phyloP scores from a whole-genome alignment of 441 rosid genomes.

The Viola pubescens region DNA sequence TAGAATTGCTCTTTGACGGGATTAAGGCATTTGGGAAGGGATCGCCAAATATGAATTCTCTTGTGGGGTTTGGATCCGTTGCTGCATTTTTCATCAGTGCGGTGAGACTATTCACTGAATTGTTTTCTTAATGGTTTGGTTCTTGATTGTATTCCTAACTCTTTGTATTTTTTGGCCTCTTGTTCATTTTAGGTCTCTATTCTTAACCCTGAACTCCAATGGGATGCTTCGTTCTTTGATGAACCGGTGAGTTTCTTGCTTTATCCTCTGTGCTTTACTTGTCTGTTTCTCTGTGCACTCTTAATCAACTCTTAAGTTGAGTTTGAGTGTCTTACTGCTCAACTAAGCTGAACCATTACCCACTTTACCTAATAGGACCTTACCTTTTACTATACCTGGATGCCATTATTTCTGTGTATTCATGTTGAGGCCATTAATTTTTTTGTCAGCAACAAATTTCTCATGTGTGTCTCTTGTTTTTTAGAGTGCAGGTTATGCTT shows the following conservation, averaged over 20 bases:
- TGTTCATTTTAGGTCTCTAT: constrained; percentile 51
- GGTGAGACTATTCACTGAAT: constrained; percentile 34
- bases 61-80: constrained; percentile 81
- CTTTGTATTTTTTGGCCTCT: constrained; percentile 17
- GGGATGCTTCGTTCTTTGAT: constrained; percentile 98
- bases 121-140: neutral
- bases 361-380: neutral
- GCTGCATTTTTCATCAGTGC: constrained; percentile 80
- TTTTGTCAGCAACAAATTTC: constrained; percentile 22
- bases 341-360: neutral
- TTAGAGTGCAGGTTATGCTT: constrained; percentile 98
- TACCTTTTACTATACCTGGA: neutral
- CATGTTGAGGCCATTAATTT: constrained; percentile 1
- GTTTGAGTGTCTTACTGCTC: neutral
- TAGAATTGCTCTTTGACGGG: constrained; percentile 81
- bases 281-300: neutral
- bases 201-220: constrained; percentile 70
- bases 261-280: constrained; percentile 21
- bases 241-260: constrained; percentile 79
- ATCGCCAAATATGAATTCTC: constrained; percentile 96
- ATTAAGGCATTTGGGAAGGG: constrained; percentile 70
- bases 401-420: constrained; percentile 3
- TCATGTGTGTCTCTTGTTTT: constrained; percentile 43
- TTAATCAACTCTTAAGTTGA: constrained; percentile 1
- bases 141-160: neutral